A percentile compares a stretch with the other conserved stretches of the same genome.
Conservation (phyloP, 2,329 filamentous ascomycete species). For the Exophiala oligosperma region DNA sequence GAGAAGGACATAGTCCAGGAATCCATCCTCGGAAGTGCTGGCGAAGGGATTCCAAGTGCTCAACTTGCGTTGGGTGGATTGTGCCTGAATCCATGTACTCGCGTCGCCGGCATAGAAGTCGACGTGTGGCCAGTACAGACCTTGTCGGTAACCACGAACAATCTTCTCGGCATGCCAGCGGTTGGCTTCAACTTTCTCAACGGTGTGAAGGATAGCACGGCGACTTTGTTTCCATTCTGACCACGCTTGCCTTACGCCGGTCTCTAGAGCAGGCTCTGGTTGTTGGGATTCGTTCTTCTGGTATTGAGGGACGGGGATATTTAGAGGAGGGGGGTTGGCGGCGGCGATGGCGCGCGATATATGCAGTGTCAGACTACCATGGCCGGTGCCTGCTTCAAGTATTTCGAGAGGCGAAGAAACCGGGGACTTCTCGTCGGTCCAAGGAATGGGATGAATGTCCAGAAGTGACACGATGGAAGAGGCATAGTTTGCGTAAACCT, state of each 20-base stretch:
- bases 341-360: conserved; percentile 74
- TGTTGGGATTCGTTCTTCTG: conserved; percentile 32
- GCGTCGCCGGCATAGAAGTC: conserved; percentile 73
- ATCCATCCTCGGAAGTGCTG: conserved; percentile 48
- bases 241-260: conserved; percentile 35
- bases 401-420: conserved; percentile 62
- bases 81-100: conserved; percentile 59
- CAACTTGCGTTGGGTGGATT: conserved; percentile 14
- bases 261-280: conserved; percentile 18
- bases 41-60: conserved; percentile 2
- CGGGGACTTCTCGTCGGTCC: conserved; percentile 29
- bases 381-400: conserved; percentile 82
- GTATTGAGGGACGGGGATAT: conserved; percentile 36
- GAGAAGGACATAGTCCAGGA: conserved; percentile 70
- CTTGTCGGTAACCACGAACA: conserved; percentile 66
- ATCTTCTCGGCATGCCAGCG: conserved; percentile 64
- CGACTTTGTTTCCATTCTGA: conserved; percentile 53
- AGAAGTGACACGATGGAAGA: conserved; percentile 73
- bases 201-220: conserved; percentile 70
- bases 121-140: conserved; percentile 68
- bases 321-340: conserved; percentile 55
- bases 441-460: conserved; percentile 64
- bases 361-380: conserved; percentile 75
- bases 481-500: conserved; percentile 75
- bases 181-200: conserved; percentile 65